phyloP scores from a whole-genome alignment of 2,329 filamentous ascomycete genomes.

The Erysiphe pisi region DNA sequence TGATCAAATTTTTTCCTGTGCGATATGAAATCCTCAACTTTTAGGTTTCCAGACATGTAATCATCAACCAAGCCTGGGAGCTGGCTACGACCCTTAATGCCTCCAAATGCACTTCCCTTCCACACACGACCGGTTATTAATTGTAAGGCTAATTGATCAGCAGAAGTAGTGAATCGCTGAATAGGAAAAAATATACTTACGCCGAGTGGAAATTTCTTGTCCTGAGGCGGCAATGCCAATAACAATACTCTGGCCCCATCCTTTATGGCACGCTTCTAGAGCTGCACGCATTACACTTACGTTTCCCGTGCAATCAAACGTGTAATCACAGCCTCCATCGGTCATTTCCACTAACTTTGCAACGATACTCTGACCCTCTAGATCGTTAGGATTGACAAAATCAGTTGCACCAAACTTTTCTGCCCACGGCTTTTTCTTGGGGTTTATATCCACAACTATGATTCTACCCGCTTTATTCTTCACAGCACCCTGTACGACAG shows the following conservation, averaged over 20 bases:
- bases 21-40: conserved; percentile 99
- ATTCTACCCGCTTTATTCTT: conserved; percentile 42
- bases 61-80: conserved; percentile 76
- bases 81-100: conserved; percentile 94
- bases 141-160: conserved; percentile 65
- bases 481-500: conserved; percentile 86
- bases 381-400: conserved; percentile 85
- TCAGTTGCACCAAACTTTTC: conserved; percentile 92
- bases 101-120: conserved; percentile 92
- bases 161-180: not conserved
- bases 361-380: conserved; percentile 69
- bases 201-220: conserved; percentile 87
- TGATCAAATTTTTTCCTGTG: conserved; percentile 72
- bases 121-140: conserved; percentile 94
- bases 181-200: conserved; percentile 48
- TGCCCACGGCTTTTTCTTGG: conserved; percentile 80
- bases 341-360: conserved; percentile 96
- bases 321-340: conserved; percentile 96
- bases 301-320: conserved; percentile 98
- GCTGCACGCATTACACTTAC: conserved; percentile 92
- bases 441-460: conserved; percentile 68
- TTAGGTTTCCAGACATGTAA: conserved; percentile 79
- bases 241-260: conserved; percentile 95
- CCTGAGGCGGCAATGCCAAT: conserved; percentile 95
- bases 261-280: conserved; percentile 97